Conservation (phyloP, 2,329 filamentous ascomycete species). For the Beauveria caledonica region DNA sequence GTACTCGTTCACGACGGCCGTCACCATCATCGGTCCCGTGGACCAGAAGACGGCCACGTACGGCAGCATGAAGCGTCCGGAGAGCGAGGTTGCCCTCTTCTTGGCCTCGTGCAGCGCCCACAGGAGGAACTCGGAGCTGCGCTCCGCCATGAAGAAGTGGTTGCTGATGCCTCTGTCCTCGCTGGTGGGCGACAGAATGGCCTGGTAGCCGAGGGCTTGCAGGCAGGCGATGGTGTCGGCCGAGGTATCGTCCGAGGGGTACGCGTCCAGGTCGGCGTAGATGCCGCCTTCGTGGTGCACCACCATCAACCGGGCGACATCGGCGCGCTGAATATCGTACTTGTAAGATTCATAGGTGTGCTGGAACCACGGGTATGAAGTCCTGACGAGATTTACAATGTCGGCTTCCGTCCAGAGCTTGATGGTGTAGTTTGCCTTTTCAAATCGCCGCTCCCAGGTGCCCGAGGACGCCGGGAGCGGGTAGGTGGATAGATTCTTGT, state of each 20-base stretch:
- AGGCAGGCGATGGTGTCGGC: conserved; percentile 13
- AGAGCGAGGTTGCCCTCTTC: conserved; percentile 12
- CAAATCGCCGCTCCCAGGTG: conserved; percentile 14
- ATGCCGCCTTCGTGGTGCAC: conserved; percentile 18
- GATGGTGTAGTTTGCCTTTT: conserved; percentile 16
- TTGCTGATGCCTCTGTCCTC: conserved; percentile 16
- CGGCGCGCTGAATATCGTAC: conserved; percentile 18
- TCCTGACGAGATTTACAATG: conserved; percentile 13
- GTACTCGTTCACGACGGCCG: conserved; percentile 15
- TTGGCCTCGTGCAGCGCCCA: conserved; percentile 18
- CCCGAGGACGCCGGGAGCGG: conserved; percentile 11
- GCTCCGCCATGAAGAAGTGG: conserved; percentile 20
- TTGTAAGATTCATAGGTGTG: conserved; percentile 17
- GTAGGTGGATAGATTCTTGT: conserved; percentile 14
- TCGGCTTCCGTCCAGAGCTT: conserved; percentile 19
- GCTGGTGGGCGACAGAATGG: conserved; percentile 14
- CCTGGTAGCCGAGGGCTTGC: conserved; percentile 13
- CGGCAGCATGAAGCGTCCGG: conserved; percentile 15
- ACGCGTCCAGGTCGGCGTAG: conserved; percentile 19
- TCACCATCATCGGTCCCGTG: conserved; percentile 20
- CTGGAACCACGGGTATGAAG: conserved; percentile 17
- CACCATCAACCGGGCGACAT: conserved; percentile 17
- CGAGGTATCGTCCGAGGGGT: conserved; percentile 10
- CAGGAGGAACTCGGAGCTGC: conserved; percentile 14
- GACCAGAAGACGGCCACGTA: conserved; percentile 21